Evolutionary conservation across 2,329 filamentous ascomycete species (phyloP).

Genomic region (Diaporthe amygdali): DNA sequence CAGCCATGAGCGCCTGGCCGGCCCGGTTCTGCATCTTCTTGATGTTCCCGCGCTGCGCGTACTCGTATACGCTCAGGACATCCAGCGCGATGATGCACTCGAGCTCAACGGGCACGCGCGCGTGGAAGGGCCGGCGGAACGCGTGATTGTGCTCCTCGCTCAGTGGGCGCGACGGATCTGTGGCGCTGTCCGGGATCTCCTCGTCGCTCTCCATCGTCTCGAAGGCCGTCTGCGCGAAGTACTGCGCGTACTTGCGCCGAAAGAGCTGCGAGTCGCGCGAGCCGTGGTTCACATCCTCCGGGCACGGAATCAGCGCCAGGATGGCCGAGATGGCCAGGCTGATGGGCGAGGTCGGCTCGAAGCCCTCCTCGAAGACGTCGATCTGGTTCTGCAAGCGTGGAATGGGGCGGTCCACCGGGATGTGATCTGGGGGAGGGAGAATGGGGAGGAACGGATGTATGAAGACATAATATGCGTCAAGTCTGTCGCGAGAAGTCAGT

Average conservation of each 20-base stretch:
- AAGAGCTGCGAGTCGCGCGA: slow-evolving; percentile 46
- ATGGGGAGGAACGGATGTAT: slow-evolving; percentile 57
- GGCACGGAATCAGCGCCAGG: slow-evolving; percentile 29
- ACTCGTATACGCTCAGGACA: slow-evolving; percentile 57
- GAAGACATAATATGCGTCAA: slow-evolving; percentile 58
- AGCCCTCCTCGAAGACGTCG: slow-evolving; percentile 17
- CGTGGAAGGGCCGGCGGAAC: slow-evolving; percentile 47
- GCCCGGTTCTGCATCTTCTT: slow-evolving; percentile 56
- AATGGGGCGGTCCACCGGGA: slow-evolving; percentile 39
- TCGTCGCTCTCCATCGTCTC: slow-evolving; percentile 54
- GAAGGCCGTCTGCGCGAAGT: slow-evolving; percentile 51
- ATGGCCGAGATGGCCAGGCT: slow-evolving; percentile 29
- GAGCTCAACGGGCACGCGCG: slow-evolving; percentile 47
- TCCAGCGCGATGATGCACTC: slow-evolving; percentile 54
- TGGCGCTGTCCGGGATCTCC: slow-evolving; percentile 50
- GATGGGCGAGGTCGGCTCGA: slow-evolving; percentile 21
- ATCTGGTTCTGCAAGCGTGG: slow-evolving; percentile 42
- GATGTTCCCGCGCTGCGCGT: slow-evolving; percentile 57
- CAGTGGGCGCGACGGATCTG: slow-evolving; percentile 50
- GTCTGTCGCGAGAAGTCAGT: slow-evolving; percentile 26
- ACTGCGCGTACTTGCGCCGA: slow-evolving; percentile 53
- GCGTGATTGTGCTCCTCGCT: slow-evolving; percentile 39
- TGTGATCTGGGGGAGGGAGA: slow-evolving; percentile 46
- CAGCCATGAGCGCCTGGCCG: slow-evolving; percentile 51
- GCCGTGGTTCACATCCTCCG: slow-evolving; percentile 40